These are phyloP conservation scores for Starmerella floricola DNA, from an alignment of 805 yeast genomes.

Conservation along the genomic window DNA sequence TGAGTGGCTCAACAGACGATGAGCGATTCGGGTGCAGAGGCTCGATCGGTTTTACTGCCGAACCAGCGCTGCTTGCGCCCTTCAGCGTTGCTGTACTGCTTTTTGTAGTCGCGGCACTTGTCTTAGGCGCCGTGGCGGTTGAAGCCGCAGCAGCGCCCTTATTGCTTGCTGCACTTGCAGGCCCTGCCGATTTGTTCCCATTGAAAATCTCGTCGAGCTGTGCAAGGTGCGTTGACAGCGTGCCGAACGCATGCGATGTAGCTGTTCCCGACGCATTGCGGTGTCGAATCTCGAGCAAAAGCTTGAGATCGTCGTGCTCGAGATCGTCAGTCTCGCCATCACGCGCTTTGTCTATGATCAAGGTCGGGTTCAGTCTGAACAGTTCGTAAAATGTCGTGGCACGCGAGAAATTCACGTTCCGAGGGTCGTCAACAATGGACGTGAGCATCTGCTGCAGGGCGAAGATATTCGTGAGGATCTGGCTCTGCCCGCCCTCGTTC, in stretches of 20 bases:
- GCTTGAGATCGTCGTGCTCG: slow-evolving; percentile 16
- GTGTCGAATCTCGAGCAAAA: slow-evolving; percentile 18
- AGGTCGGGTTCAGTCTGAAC: slow-evolving; percentile 19
- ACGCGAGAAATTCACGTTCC: slow-evolving; percentile 41
- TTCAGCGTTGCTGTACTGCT: neutral
- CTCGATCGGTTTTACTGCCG: too few relatives aligned
- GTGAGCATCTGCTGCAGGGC: slow-evolving; percentile 60
- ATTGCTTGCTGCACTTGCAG: too few relatives aligned
- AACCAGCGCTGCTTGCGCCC: too few relatives aligned
- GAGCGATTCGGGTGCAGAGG: too few relatives aligned
- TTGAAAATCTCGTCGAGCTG: slow-evolving; percentile 14
- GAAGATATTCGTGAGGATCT: slow-evolving; percentile 47
- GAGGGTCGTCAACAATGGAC: slow-evolving; percentile 41
- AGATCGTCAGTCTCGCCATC: slow-evolving; percentile 17
- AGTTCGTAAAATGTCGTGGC: slow-evolving; percentile 45
- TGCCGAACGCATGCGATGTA: slow-evolving; percentile 12
- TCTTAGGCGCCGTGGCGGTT: neutral
- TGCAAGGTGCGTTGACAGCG: slow-evolving; percentile 11
- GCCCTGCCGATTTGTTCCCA: neutral
- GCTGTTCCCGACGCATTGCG: slow-evolving; percentile 13
- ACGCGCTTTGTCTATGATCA: slow-evolving; percentile 20
- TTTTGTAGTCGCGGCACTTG: neutral
- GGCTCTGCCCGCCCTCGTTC: slow-evolving; percentile 48
- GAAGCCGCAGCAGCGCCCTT: too few relatives aligned
- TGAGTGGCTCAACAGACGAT: neutral